Conservation (phyloP, 176 grass and related monocot genomes). For the Paspalum vaginatum region DNA sequence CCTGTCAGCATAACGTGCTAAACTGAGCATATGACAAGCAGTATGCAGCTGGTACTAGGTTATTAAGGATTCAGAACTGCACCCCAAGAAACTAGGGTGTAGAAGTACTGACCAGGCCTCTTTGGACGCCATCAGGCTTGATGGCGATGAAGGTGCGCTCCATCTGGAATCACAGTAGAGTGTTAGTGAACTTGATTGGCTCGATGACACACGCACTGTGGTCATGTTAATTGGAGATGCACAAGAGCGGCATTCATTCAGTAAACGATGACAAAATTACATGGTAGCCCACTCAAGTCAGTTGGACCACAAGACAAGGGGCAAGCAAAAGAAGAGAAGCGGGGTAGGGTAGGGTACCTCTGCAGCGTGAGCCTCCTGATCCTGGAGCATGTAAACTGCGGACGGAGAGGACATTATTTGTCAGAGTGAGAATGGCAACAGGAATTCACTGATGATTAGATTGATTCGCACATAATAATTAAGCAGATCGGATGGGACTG, state of each 20-base stretch:
- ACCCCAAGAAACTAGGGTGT: neutral
- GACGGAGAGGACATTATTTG: neutral
- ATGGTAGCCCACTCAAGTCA: conserved; percentile 19
- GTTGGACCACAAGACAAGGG: neutral
- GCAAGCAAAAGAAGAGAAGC: neutral
- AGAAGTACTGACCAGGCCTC: conserved; percentile 67
- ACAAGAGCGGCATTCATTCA: neutral
- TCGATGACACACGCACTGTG: too few species aligned
- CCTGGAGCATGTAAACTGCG: conserved; percentile 82
- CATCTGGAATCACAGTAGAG: conserved; percentile 46
- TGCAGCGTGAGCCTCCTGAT: conserved; percentile 82
- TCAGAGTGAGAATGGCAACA: neutral
- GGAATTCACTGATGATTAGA: too few species aligned
- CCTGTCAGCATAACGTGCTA: neutral
- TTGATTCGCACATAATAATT: neutral
- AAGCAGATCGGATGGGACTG: neutral
- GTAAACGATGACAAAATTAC: neutral
- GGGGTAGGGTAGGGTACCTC: conserved; percentile 53
- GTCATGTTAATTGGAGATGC: neutral
- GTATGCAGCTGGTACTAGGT: neutral
- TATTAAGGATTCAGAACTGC: neutral
- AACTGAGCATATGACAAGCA: neutral
- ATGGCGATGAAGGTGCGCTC: conserved; percentile 95
- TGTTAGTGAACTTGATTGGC: neutral
- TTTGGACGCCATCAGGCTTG: conserved; percentile 97